Percentiles rank a stretch among this genome's conserved stretches.
phyloP scores from a whole-genome alignment of 1,139 yeast species.

The Taphrina betulina region DNA sequence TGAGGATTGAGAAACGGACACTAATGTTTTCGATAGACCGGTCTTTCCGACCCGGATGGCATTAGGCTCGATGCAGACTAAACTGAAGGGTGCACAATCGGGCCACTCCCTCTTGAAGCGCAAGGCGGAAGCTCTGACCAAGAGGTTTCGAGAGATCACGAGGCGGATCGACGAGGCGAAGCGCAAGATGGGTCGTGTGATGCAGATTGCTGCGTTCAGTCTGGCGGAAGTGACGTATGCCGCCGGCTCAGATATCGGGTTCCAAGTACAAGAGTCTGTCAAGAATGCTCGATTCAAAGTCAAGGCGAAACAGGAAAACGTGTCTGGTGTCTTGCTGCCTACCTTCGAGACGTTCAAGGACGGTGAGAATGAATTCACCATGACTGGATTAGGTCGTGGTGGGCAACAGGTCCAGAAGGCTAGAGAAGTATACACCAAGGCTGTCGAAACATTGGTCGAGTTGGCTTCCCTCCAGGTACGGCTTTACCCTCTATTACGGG shows the following conservation, averaged over 20 bases:
- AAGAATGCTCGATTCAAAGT: constrained; percentile 83
- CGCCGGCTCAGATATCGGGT: constrained; percentile 90
- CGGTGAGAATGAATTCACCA: constrained; percentile 78
- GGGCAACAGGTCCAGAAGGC: constrained; percentile 98
- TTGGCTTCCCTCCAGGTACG: constrained; percentile 68
- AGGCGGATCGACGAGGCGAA: constrained; percentile 92
- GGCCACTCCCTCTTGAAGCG: constrained; percentile 92
- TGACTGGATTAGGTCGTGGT: constrained; percentile 97
- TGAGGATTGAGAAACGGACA: background rate
- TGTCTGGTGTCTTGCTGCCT: constrained; percentile 91
- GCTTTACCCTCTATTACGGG: background rate
- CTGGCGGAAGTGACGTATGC: constrained; percentile 97
- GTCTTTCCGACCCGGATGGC: constrained; percentile 32
- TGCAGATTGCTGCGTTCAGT: constrained; percentile 98
- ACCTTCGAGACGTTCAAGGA: constrained; percentile 76
- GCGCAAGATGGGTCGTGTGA: constrained; percentile 95
- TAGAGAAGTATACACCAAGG: constrained; percentile 84
- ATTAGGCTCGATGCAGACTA: constrained; percentile 87
- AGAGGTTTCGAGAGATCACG: constrained; percentile 92
- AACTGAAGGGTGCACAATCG: constrained; percentile 94
- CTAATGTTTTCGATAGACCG: constrained; percentile 3
- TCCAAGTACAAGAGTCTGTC: constrained; percentile 93
- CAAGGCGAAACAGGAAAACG: constrained; percentile 90
- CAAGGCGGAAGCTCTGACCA: constrained; percentile 94
- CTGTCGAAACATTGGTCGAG: constrained; percentile 93